Conservation (phyloP, 2,329 filamentous ascomycete genomes). For the Cordyceps tenuipes region DNA sequence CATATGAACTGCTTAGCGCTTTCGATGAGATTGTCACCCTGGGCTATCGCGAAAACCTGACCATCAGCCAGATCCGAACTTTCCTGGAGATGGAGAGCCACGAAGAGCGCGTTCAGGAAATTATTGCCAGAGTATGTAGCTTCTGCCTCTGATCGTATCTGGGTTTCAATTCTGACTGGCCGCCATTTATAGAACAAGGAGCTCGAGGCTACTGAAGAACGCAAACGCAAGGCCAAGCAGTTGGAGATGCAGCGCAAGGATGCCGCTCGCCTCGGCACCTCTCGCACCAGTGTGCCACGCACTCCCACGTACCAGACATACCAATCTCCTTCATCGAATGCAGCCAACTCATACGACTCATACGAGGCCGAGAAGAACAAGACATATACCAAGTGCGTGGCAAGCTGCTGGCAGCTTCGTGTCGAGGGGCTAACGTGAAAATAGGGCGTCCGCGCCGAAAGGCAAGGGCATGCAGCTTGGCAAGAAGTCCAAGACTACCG, state of each 20-base stretch:
- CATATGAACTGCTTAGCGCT: conserved; percentile 90
- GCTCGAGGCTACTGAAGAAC: conserved; percentile 93
- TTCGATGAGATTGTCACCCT: conserved; percentile 96
- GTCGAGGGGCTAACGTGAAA: conserved; percentile 9
- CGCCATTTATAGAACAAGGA: conserved; percentile 76
- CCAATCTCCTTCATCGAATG: conserved; percentile 66
- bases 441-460: conserved; percentile 57
- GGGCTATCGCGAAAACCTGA: conserved; percentile 93
- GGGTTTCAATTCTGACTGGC: conserved; percentile 17
- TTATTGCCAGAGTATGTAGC: conserved; percentile 70
- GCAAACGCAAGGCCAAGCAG: conserved; percentile 97
- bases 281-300: conserved; percentile 58
- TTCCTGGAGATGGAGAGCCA: conserved; percentile 99
- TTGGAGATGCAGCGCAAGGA: conserved; percentile 98
- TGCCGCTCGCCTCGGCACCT: conserved; percentile 68
- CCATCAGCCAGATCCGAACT: conserved; percentile 95
- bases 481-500: conserved; percentile 96
- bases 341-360: conserved; percentile 77
- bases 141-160: not conserved
- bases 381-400: conserved; percentile 63
- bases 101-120: conserved; percentile 97
- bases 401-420: not conserved
- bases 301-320: conserved; percentile 84
- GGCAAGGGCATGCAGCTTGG: conserved; percentile 98
- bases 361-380: conserved; percentile 99